phyloP scores from a whole-genome alignment of 2,329 filamentous ascomycete genomes.

The Chaetomium sp. region DNA sequence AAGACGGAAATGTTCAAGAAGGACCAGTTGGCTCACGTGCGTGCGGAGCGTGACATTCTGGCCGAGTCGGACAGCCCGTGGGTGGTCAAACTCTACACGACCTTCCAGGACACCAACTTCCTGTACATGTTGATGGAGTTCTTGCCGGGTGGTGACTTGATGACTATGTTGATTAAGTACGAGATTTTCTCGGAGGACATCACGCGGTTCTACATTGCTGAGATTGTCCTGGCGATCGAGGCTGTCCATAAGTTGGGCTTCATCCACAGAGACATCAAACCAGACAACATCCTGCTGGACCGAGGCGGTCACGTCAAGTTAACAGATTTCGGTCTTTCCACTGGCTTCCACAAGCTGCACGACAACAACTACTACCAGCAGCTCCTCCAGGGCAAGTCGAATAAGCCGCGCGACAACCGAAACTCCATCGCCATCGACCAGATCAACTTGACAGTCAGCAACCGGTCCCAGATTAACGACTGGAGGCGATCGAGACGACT shows the following conservation, averaged over 20 bases:
- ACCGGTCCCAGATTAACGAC: constrained; percentile 95
- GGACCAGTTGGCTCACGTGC: constrained; percentile 94
- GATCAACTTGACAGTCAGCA: constrained; percentile 96
- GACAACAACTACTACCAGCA: constrained; percentile 99
- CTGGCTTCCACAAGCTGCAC: constrained; percentile 95
- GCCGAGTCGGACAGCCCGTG: constrained; percentile 99
- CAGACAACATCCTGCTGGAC: constrained; percentile 95
- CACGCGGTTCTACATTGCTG: constrained; percentile 97
- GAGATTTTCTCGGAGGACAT: constrained; percentile 99
- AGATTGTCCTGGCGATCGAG: constrained; percentile 96
- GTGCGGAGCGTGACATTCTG: constrained; percentile 93
- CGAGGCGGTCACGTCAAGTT: constrained; percentile 95
- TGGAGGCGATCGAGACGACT: constrained; percentile 93
- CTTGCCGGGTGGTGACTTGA: constrained; percentile 92
- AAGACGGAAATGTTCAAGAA: constrained; percentile 99
- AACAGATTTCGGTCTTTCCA: constrained; percentile 95
- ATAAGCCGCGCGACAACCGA: constrained; percentile 70
- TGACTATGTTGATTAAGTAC: constrained; percentile 99
- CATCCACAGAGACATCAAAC: constrained; percentile 97
- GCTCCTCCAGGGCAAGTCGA: constrained; percentile 74
- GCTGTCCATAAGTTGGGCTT: constrained; percentile 97
- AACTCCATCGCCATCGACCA: constrained; percentile 95
- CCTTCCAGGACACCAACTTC: constrained; percentile 94
- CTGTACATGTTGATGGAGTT: constrained; percentile 99
- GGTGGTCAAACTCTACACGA: constrained; percentile 97